Percentiles rank a stretch among this genome's conserved stretches.
phyloP scores from a whole-genome alignment of 129 eudicot genomes.

The Chrysanthemum makinoi region DNA sequence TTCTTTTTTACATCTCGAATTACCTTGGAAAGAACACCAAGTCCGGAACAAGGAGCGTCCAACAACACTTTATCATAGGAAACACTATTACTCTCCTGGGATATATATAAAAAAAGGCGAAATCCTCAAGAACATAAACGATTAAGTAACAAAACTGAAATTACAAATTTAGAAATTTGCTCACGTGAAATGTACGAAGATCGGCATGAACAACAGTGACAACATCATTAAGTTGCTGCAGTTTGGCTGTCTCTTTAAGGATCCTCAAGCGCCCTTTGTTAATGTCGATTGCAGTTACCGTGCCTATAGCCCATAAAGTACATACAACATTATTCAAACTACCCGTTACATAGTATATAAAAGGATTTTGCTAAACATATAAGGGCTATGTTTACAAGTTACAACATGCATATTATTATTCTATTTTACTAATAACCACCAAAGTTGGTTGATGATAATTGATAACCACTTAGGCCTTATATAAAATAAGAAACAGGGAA shows the following conservation, averaged over 20 bases:
- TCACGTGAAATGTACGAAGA: conserved; percentile 69
- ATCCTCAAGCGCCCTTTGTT: conserved; percentile 90
- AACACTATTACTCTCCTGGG: conserved; percentile 41
- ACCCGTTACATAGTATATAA: no score
- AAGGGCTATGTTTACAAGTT: no score
- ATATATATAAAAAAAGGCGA: background rate
- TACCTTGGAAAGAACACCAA: conserved; percentile 97
- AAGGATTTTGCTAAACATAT: no score
- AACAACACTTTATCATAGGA: conserved; percentile 77
- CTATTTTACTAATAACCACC: no score
- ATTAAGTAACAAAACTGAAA: conserved; percentile 6
- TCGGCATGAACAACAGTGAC: conserved; percentile 69
- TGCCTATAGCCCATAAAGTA: conserved; percentile 50
- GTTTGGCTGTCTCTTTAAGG: conserved; percentile 73
- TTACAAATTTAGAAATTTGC: conserved; percentile 18
- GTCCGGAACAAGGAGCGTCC: conserved; percentile 96
- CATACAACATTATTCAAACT: background rate
- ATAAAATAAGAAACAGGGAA: no score
- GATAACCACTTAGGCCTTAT: no score
- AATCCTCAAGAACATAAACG: background rate
- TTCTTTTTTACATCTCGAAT: background rate
- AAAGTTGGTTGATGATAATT: no score
- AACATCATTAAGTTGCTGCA: conserved; percentile 63
- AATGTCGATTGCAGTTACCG: conserved; percentile 76
- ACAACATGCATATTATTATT: no score